Evolutionary conservation across 768 basidiomycete genomes (phyloP).

Genomic region (Stropharia rugosoannulata): DNA sequence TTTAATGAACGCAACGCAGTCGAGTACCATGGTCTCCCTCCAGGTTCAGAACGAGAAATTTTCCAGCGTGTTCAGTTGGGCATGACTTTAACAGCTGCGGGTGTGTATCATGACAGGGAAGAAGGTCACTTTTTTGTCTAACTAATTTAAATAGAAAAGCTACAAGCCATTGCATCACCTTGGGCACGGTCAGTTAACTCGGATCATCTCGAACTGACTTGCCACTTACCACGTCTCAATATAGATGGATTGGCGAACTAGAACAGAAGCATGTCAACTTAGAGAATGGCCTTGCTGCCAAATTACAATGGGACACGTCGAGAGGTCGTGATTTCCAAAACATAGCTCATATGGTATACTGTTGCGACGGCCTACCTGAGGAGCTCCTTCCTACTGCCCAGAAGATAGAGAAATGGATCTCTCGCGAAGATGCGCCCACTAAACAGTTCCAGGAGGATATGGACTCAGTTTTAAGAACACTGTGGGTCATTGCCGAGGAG

Average conservation of each 20-base stretch:
- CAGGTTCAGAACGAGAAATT: constrained; percentile 69
- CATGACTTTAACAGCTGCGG: constrained; percentile 70
- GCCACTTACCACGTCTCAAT: constrained; percentile 1
- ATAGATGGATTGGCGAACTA: constrained; percentile 60
- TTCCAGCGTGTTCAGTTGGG: constrained; percentile 85
- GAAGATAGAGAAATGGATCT: constrained; percentile 57
- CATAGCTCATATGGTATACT: constrained; percentile 67
- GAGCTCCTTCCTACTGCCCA: constrained; percentile 47
- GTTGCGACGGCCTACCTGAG: constrained; percentile 57
- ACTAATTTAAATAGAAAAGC: constrained; percentile 52
- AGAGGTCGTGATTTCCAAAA: constrained; percentile 80
- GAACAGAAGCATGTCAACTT: constrained; percentile 55
- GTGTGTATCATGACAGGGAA: constrained; percentile 31
- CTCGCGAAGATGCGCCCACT: constrained; percentile 39
- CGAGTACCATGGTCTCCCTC: constrained; percentile 59
- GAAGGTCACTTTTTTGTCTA: neutral
- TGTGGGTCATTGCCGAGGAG: constrained; percentile 52
- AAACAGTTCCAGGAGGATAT: constrained; percentile 54
- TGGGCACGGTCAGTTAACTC: constrained; percentile 48
- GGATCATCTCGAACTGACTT: neutral
- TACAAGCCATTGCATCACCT: constrained; percentile 75
- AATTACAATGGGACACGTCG: constrained; percentile 61
- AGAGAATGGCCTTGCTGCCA: constrained; percentile 55
- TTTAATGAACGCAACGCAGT: constrained; percentile 37
- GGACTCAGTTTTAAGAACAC: constrained; percentile 48